Evolutionary conservation across 371 early-diverging fungal genomes (phyloP).

Genomic region (Apophysomyces sp.): DNA sequence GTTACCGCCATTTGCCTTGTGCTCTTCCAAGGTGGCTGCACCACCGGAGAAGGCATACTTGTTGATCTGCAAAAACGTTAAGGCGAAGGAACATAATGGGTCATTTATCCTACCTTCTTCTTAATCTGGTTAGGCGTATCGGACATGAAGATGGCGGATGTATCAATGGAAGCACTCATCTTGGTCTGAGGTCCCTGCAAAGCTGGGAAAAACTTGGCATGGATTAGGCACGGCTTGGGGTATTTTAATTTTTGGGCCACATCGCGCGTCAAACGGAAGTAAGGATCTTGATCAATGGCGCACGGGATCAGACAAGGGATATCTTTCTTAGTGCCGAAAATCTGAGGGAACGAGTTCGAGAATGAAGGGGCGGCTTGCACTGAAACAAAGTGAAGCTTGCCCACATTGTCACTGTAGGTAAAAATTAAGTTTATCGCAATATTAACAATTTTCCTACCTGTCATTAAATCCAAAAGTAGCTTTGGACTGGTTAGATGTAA

Average conservation of each 20-base stretch:
- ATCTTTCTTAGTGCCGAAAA: slow-evolving; percentile 89
- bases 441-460: slow-evolving; percentile 38
- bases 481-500: slow-evolving; percentile 83
- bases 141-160: slow-evolving; percentile 94
- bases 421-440: neutral
- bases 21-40: slow-evolving; percentile 91
- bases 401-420: slow-evolving; percentile 77
- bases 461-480: slow-evolving; percentile 93
- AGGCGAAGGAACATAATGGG: neutral
- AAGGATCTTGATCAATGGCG: slow-evolving; percentile 99
- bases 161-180: slow-evolving; percentile 96
- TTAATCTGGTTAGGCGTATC: slow-evolving; percentile 96
- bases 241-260: slow-evolving; percentile 94
- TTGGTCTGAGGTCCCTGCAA: slow-evolving; percentile 97
- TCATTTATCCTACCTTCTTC: slow-evolving; percentile 72
- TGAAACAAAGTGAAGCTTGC: slow-evolving; percentile 90
- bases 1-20: slow-evolving; percentile 90
- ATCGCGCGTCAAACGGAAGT: slow-evolving; percentile 99
- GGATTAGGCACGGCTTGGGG: slow-evolving; percentile 96
- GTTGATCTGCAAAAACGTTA: slow-evolving; percentile 68
- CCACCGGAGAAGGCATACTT: slow-evolving; percentile 98
- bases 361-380: slow-evolving; percentile 96
- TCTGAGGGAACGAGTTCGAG: slow-evolving; percentile 93
- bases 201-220: slow-evolving; percentile 98
- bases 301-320: slow-evolving; percentile 98